Base-by-base conservation (phyloP, 2,329 filamentous ascomycete genomes). In the Metarhizium humberi region DNA sequence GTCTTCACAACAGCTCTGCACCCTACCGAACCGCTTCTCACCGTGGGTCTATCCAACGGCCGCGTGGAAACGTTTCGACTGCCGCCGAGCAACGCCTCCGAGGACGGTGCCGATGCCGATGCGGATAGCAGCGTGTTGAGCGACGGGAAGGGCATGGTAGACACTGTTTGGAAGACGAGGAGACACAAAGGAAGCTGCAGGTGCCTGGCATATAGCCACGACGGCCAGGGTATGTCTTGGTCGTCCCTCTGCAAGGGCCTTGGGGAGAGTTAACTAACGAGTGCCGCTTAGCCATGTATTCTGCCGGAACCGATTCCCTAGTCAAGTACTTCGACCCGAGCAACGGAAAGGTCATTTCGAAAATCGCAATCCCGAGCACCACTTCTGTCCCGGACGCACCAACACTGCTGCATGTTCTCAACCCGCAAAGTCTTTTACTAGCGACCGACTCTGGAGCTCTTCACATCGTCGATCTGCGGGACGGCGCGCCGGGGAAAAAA, bases 121-220 rank as follows among this genome's bases (percentile, higher is more conserved):
- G 74, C 67, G 38, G 75, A 80, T 54, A 70, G 72, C 49, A 82
- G 75, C 60, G 71, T 78, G 2, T 55, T 79, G 25, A 81, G 76
- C 20, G 74, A 78, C 63, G 90, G 90, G 11, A 87, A 81, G 59
- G 87, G 86, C 47, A 82, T 86, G 55, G 88, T 97, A 59, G 88
- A 92, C 62, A 90, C 86, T 0, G 75, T 85, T 57, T 99, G 94
- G 94, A 82, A 83, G 63, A 97, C 94, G 5, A 80, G 85, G 62
- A 81, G 94, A 58, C 94, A 99, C 74, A 95, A 96, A 76, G 92
- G 91, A 13, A 96, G 91, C 77, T 97, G 92, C 68, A 81, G 94
- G 53, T 86, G 84, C 57, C 74, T 97, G 55, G 84, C 80, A 4
- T 97, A 92, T 72, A 86, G 84, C 60, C 71, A 83, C 56, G 92